These are phyloP conservation scores for Davidsoniella australis DNA, from an alignment of 2,329 filamentous ascomycete genomes.

Conservation along the genomic window DNA sequence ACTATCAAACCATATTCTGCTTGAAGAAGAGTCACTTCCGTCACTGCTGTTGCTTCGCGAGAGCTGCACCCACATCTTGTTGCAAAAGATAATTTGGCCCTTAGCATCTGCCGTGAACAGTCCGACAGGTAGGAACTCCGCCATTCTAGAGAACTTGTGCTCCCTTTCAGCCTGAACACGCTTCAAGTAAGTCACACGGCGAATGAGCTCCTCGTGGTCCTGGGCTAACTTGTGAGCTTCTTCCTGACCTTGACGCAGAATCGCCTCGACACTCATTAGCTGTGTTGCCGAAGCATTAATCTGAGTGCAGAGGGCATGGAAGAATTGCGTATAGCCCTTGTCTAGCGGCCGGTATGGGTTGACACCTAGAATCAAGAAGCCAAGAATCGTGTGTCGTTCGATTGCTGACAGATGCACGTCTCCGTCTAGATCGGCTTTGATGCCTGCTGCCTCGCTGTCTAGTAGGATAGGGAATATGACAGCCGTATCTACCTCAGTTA, in stretches of 20 bases:
- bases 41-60: conserved; percentile 43
- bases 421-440: conserved; percentile 53
- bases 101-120: conserved; percentile 65
- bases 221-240: conserved; percentile 65
- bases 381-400: conserved; percentile 1
- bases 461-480: conserved; percentile 68
- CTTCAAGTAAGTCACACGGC: conserved; percentile 26
- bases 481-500: conserved; percentile 54
- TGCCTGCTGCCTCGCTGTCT: conserved; percentile 46
- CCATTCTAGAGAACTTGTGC: conserved; percentile 68
- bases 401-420: conserved; percentile 22
- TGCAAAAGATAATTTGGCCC: conserved; percentile 61
- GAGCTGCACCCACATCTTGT: conserved; percentile 63
- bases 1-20: conserved; percentile 49
- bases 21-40: conserved; percentile 23
- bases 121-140: conserved; percentile 67
- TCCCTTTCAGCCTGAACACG: conserved; percentile 50
- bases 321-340: conserved; percentile 56
- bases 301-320: conserved; percentile 31
- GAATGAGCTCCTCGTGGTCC: conserved; percentile 37
- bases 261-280: conserved; percentile 28
- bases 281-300: conserved; percentile 4
- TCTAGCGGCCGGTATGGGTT: conserved; percentile 57
- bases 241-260: conserved; percentile 67
- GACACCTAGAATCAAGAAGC: conserved; percentile 9